Evolutionary conservation across 2,329 filamentous ascomycete genomes (phyloP), one percentile per base, ranked within the genome.

Genomic region (Trichophyton equinum): DNA sequence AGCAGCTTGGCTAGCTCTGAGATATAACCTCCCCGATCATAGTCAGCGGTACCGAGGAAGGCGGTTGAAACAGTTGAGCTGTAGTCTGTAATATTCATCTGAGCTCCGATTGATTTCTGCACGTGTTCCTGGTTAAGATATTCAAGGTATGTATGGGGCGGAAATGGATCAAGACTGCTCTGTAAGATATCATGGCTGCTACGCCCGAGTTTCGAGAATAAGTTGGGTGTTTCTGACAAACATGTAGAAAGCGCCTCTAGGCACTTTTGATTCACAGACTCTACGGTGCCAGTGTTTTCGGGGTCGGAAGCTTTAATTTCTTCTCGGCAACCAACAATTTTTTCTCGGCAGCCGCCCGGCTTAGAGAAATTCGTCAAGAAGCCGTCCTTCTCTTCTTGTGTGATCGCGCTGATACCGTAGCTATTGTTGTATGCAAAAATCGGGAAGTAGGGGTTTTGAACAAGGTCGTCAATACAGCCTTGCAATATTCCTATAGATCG

Each of bases 161-260:
- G 2, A 79, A 81, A 82, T 0, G 81, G 78, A 60, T 82, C 80
- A 0, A 76, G 75, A 9, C 74, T 66, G 6, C 75, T 71, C 7
- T 81, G 78, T 0, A 79, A 78, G 33, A 85, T 77, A 63, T 86
- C 83, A 67, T 82, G 85, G 69, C 80, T 79, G 59, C 81, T 80
- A 2, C 78, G 74, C 4, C 76, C 77, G 1, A 74, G 40, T 69
- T 25, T 80, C 61, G 18, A 76, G 66, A 59, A 80, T 82, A 0
- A 74, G 70, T 33, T 57, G n/a, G 55, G 38, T 9, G 38, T 38
- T 13, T 57, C 38, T 5, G 18, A n/a, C 18, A 57, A 42, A 57
- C 55, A 57, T 2, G 9, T 25, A 7, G 55, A 25, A 25, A 57
- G 30, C 3, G 55, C 30, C 7, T 13, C 38, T 13, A 57, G 55